These are phyloP conservation scores for Plasmopara muralis DNA, from an alignment of 352 stramenopile genomes.

Conservation along the genomic window DNA sequence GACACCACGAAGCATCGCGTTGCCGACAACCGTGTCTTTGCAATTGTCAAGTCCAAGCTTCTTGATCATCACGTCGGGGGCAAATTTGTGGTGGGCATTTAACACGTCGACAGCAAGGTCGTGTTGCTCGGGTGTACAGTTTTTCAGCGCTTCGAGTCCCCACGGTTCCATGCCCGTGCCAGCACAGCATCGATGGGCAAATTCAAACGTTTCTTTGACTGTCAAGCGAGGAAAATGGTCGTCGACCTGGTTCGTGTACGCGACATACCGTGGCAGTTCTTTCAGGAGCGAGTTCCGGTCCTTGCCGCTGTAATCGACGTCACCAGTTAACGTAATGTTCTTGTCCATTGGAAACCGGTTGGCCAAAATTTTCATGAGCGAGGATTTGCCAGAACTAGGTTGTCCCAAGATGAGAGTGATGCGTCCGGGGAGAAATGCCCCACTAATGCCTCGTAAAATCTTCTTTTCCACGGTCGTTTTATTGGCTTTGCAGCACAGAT, in stretches of 20 bases:
- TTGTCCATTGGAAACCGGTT: constrained; percentile 44
- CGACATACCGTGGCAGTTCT: constrained; percentile 33
- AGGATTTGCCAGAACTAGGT: constrained; percentile 21
- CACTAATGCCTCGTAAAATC: constrained; percentile 39
- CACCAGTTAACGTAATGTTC: constrained; percentile 35
- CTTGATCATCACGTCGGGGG: constrained; percentile 30
- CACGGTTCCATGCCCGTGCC: constrained; percentile 32
- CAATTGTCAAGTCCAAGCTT: constrained; percentile 46
- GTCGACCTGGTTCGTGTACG: constrained; percentile 39
- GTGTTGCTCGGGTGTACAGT: constrained; percentile 26
- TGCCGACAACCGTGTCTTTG: constrained; percentile 53
- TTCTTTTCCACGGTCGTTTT: constrained; percentile 37
- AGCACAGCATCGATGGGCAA: constrained; percentile 36
- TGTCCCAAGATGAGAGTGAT: constrained; percentile 49
- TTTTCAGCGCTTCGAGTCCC: constrained; percentile 11
- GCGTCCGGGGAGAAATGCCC: constrained; percentile 37
- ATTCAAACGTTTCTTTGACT: constrained; percentile 51
- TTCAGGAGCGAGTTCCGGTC: constrained; percentile 21
- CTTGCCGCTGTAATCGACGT: constrained; percentile 44
- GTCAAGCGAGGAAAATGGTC: constrained; percentile 22
- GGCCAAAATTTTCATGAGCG: constrained; percentile 40
- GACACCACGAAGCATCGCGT: constrained; percentile 47
- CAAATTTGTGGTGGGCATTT: constrained; percentile 27
- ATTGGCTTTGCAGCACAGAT: constrained; percentile 7
- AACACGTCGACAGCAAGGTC: constrained; percentile 30